These are phyloP conservation scores for Galerina marginata DNA, from an alignment of 768 basidiomycete species.

Conservation along the genomic window DNA sequence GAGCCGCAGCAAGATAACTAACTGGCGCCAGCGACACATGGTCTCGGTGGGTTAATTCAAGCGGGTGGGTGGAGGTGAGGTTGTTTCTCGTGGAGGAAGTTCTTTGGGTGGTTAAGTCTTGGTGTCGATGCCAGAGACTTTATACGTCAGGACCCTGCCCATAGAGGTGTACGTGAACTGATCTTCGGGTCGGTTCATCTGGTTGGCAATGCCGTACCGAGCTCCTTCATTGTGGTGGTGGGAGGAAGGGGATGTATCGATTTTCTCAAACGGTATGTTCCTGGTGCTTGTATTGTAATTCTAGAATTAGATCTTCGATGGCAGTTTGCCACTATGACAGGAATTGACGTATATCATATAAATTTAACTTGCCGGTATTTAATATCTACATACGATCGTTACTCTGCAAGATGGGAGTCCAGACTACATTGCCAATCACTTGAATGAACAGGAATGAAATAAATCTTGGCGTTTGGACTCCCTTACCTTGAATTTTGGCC, in stretches of 20 bases:
- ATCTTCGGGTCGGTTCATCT: constrained; percentile 3
- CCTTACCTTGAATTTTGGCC: background rate
- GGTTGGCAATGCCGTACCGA: constrained; percentile 5
- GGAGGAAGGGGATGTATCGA: constrained; percentile 12
- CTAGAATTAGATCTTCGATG: constrained; percentile 23
- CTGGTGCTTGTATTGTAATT: constrained; percentile 24
- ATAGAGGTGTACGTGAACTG: background rate
- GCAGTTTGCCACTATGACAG: constrained; percentile 4
- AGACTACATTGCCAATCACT: background rate
- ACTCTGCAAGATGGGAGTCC: background rate
- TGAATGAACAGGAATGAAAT: background rate
- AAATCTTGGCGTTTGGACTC: background rate
- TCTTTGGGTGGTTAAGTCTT: background rate
- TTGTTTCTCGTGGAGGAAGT: constrained; percentile 9
- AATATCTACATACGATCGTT: background rate
- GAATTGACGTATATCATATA: constrained; percentile 7
- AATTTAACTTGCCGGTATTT: constrained; percentile 1
- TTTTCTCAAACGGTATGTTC: constrained; percentile 16
- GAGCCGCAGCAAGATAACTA: constrained; percentile 26
- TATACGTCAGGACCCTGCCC: constrained; percentile 13
- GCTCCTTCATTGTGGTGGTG: background rate
- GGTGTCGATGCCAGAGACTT: constrained; percentile 5
- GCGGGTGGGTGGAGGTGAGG: constrained; percentile 1
- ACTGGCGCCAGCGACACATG: constrained; percentile 66
- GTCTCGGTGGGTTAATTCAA: constrained; percentile 6